Conservation (phyloP, 1,284 basidiomycete species). For the Volvariella surrecta region DNA sequence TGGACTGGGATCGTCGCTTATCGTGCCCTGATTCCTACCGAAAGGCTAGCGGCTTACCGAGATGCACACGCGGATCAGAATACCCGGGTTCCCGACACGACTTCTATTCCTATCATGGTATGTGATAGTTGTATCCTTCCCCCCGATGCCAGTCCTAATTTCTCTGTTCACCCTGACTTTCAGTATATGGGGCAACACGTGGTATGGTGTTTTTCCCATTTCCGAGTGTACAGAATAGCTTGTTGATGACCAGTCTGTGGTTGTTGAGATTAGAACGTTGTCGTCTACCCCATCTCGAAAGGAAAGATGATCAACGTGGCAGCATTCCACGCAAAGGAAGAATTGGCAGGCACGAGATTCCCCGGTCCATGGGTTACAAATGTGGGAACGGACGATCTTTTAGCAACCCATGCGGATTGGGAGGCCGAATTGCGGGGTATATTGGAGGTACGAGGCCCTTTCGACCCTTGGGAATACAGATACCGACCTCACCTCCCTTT, state of each 20-base stretch:
- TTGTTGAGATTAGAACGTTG: constrained; percentile 15
- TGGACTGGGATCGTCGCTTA: constrained; percentile 32
- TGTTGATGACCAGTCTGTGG: background rate
- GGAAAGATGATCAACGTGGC: constrained; percentile 20
- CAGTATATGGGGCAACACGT: constrained; percentile 20
- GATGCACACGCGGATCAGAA: constrained; percentile 16
- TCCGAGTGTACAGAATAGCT: background rate
- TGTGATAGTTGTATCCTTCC: constrained; percentile 3
- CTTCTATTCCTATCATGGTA: constrained; percentile 18
- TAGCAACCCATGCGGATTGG: constrained; percentile 15
- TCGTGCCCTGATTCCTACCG: constrained; percentile 25
- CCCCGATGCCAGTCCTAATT: background rate
- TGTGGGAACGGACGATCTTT: constrained; percentile 15
- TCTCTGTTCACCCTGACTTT: background rate
- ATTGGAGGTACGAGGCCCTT: constrained; percentile 25
- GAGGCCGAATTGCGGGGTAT: constrained; percentile 18
- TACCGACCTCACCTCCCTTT: constrained; percentile 4
- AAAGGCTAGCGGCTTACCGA: constrained; percentile 19
- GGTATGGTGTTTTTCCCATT: constrained; percentile 7
- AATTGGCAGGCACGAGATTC: constrained; percentile 15
- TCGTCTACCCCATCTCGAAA: constrained; percentile 20
- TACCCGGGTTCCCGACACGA: constrained; percentile 14
- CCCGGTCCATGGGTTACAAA: constrained; percentile 15
- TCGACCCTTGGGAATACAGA: constrained; percentile 11
- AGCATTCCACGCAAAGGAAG: constrained; percentile 17